Evolutionary conservation across 2,329 filamentous ascomycete genomes (phyloP), one percentile per base, ranked within the genome.

Genomic region (Xylaria sp.): DNA sequence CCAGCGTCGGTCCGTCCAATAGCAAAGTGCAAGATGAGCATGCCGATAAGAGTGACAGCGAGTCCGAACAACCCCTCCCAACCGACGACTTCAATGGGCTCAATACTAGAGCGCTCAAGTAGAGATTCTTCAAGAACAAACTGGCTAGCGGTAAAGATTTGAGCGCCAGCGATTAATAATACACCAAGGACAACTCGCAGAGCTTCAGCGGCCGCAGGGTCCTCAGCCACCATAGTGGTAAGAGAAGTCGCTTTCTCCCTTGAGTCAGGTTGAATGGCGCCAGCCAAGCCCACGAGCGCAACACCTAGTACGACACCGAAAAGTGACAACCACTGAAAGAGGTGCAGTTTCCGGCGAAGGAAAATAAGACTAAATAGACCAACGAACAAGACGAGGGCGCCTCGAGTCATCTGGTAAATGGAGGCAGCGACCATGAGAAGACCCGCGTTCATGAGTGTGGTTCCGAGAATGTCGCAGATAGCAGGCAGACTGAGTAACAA

Each of bases 401-500:
- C 96, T 68, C 96, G 87, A 1, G 95, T 98, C 96, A 99, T 99
- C 83, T 99, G 96, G 82, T 98, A 99, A 77, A 99, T 98, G 70
- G 93, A 97, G 1, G 96, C 94, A 13, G 93, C 96, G 28, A 98
- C 94, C 79, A 98, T 94, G 58, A 98, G 86, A 74, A 99, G 86
- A 3, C 96, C 96, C 4, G 94, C 92, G 78, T 99, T 99, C 94
- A 99, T 98, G 65, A 98, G 87, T 3, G 96, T 99, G 4, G 96
- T 99, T 57, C 94, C 96, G 28, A 92, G 90, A 73, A 98, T 97
- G 79, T 99, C 96, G 82, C 94, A 98, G 78, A 94, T 91, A 51
- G 96, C 93, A 1, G 96, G 96, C 12, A 97, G 84, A 8, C 94
- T 91, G 63, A 99, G 87, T 37, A 98, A 81, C 3, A 91, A 77